Base-by-base conservation (phyloP, 169 alveolate species). In the Amoebophrya sp. region DNA sequence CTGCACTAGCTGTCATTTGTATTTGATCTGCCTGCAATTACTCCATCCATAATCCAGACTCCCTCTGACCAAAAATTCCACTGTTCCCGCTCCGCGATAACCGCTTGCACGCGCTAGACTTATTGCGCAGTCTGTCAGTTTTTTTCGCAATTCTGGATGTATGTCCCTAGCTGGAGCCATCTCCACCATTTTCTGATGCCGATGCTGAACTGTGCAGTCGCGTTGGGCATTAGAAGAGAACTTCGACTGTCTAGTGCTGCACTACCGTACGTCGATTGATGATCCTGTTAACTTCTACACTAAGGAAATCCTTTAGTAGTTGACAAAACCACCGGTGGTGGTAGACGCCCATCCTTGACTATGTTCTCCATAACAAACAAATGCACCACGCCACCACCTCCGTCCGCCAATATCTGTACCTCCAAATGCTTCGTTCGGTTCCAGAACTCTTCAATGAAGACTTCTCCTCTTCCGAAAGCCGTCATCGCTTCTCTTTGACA, bases 201-300 rank as follows among this genome's bases (percentile, higher is more conserved):
- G 96, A 90, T 99, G 95, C 94, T 97, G 99, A 36, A 97, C 96
- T 89, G 98, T 96, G 93, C 99, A 97, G 93, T 97, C 99, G 89
- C 99, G 93, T 91, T 97, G n/a, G n/a, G n/a, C n/a, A n/a, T n/a
- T n/a, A n/a, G n/a, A n/a, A n/a, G n/a, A n/a, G n/a, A n/a, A n/a
- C n/a, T n/a, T n/a, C n/a, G n/a, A n/a, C n/a, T n/a, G n/a, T n/a
- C n/a, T n/a, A n/a, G n/a, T n/a, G n/a, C n/a, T n/a, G n/a, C n/a
- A n/a, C n/a, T n/a, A n/a, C n/a, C n/a, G n/a, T n/a, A n/a, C n/a
- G n/a, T n/a, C n/a, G n/a, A n/a, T n/a, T n/a, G n/a, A n/a, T n/a
- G n/a, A n/a, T n/a, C n/a, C n/a, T n/a, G n/a, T n/a, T n/a, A n/a
- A n/a, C n/a, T n/a, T n/a, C n/a, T n/a, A n/a, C n/a, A n/a, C n/a